These are phyloP conservation scores for Senna tora DNA, from an alignment of 306 rosid species.

Conservation along the genomic window DNA sequence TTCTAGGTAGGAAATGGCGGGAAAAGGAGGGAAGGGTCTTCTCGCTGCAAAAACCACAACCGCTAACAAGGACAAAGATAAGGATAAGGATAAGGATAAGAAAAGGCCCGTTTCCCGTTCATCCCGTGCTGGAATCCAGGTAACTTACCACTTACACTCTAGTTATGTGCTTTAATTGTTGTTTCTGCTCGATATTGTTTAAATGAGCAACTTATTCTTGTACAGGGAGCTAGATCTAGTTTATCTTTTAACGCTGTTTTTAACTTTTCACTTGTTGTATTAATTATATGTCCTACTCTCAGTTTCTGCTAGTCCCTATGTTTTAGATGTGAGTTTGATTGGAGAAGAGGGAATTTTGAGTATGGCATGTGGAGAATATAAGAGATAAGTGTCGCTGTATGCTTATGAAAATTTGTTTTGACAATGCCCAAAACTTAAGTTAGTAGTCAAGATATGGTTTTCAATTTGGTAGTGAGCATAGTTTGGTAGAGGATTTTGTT, in stretches of 20 bases:
- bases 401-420: not conserved
- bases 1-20: slow-evolving; percentile 70
- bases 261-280: not conserved
- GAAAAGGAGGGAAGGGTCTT: slow-evolving; percentile 97
- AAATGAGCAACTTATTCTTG: not conserved
- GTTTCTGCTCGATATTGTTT: not conserved
- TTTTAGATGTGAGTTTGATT: not conserved
- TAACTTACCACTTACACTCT: slow-evolving; percentile 1
- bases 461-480: not conserved
- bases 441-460: not conserved
- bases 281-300: not conserved
- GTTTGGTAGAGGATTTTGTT: not conserved
- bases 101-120: slow-evolving; percentile 87
- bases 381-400: not conserved
- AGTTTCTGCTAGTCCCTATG: not conserved
- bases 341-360: not conserved
- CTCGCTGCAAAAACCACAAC: slow-evolving; percentile 88
- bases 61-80: slow-evolving; percentile 82
- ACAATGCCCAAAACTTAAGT: not conserved
- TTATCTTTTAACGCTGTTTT: not conserved
- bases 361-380: not conserved
- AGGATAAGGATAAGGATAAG: slow-evolving; percentile 87
- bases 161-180: not conserved
- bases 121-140: slow-evolving; percentile 98
- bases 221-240: not conserved